phyloP scores from a whole-genome alignment of 1,284 basidiomycete species.

The Trametes polyzona region DNA sequence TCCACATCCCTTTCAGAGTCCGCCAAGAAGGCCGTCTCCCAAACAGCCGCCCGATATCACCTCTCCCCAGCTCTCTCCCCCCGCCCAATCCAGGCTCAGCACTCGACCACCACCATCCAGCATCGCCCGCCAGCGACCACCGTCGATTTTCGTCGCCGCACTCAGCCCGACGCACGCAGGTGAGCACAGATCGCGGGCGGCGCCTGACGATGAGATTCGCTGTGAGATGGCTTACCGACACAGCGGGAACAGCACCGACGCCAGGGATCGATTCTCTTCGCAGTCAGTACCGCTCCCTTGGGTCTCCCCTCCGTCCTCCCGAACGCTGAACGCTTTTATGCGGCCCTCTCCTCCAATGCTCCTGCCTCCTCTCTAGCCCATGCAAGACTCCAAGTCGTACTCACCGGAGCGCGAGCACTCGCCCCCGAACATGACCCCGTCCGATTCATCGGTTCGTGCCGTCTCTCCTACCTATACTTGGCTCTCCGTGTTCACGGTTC shows the following conservation, averaged over 20 bases:
- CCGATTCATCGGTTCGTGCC: conserved; percentile 7
- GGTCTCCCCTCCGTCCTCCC: conserved; percentile 19
- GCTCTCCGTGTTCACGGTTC: conserved; percentile 13
- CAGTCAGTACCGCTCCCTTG: conserved; percentile 32
- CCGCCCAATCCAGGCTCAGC: neutral
- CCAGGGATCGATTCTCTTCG: conserved; percentile 25
- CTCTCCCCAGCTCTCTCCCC: neutral
- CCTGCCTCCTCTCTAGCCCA: conserved; percentile 12
- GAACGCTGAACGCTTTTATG: conserved; percentile 14
- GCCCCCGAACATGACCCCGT: conserved; percentile 1
- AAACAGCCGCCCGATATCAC: conserved; percentile 1
- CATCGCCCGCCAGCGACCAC: neutral
- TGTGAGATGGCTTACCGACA: conserved; percentile 28
- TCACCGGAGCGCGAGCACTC: neutral
- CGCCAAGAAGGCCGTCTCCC: neutral
- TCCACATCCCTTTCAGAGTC: conserved; percentile 8
- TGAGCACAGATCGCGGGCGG: conserved; percentile 13
- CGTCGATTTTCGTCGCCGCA: neutral
- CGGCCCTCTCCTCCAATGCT: conserved; percentile 10
- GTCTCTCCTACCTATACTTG: neutral
- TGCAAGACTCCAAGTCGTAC: conserved; percentile 11
- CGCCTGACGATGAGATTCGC: conserved; percentile 16
- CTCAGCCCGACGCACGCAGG: neutral
- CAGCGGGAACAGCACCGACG: conserved; percentile 28
- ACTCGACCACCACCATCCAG: conserved; percentile 3